Base-by-base conservation (phyloP, 306 rosid genomes). In the Lathyrus aphaca region DNA sequence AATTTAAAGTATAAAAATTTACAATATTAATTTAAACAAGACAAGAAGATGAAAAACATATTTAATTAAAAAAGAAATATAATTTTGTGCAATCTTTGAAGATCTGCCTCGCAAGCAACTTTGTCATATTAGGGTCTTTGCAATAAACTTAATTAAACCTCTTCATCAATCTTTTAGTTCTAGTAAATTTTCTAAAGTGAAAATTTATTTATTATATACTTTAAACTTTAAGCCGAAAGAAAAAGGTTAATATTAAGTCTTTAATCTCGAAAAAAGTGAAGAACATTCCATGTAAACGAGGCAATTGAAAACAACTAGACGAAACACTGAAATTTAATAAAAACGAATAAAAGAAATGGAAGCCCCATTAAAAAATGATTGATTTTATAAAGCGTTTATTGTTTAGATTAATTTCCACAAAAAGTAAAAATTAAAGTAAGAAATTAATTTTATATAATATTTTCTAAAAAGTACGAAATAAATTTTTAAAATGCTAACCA, bases 151-250 rank as follows among this genome's bases (percentile, higher is more conserved):
- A 45, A 45, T 14, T 45, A 45, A 45, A 45, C 18, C 3, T 13
- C 50, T 44, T n/a, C 19, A 1, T 45, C 18, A 9, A 15, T 61
- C 50, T 44, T 68, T 48, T 39, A 21, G 60, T 66, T 66, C 53
- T 59, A 13, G 18, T 32, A 44, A 69, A 42, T 58, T 59, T 50
- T 30, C 29, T 69, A 45, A 23, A 43, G 50, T 74, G 4, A 42
- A 29, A 43, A 60, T 66, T 30, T 3, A 64, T 63, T 71, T 27
- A 64, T 55, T 27, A 64, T 55, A 17, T 65, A 56, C 79, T 80
- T 75, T 57, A 71, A 49, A 74, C 80, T 82, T 77, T 78, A 56
- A 74, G 88, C 93, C 93, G 90, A 87, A 87, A 87, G 88, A 77
- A 72, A 81, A 79, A 72, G 79, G 73, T 43, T 61, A 49, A 8